A percentile compares a stretch with the other conserved stretches of the same genome.
phyloP scores from a whole-genome alignment of 2,329 filamentous ascomycete species.

The Curvularia sp. region DNA sequence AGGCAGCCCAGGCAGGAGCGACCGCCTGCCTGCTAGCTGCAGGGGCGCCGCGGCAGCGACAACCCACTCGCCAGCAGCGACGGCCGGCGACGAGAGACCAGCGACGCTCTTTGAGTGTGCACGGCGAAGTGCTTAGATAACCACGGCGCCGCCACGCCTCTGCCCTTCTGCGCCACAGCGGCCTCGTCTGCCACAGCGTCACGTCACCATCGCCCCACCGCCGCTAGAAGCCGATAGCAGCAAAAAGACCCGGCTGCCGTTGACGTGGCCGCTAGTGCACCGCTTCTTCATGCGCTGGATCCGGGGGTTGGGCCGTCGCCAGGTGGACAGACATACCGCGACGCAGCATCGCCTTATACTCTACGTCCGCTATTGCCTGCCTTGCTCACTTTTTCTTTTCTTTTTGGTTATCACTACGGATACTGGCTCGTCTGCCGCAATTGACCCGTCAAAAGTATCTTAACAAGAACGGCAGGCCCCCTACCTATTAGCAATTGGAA shows the following conservation, averaged over 20 bases:
- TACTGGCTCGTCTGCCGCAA: too few relatives aligned
- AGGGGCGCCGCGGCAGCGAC: neutral
- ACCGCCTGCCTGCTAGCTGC: slow-evolving; percentile 5
- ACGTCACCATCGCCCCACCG: slow-evolving; percentile 19
- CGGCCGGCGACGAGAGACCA: neutral
- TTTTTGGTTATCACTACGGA: too few relatives aligned
- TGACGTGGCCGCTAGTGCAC: slow-evolving; percentile 41
- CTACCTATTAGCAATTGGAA: too few relatives aligned
- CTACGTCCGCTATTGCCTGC: too few relatives aligned
- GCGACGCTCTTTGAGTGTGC: neutral
- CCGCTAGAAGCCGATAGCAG: slow-evolving; percentile 30
- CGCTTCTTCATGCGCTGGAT: slow-evolving; percentile 26
- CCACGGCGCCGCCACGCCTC: too few relatives aligned
- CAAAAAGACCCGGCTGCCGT: slow-evolving; percentile 31
- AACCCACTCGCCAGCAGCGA: neutral
- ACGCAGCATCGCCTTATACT: too few relatives aligned
- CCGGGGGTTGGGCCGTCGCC: slow-evolving; percentile 23
- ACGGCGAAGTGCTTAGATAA: neutral
- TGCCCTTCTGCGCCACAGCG: neutral
- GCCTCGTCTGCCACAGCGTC: slow-evolving; percentile 1
- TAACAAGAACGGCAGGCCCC: too few relatives aligned
- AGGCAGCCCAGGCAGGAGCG: slow-evolving; percentile 1
- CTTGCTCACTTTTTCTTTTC: too few relatives aligned
- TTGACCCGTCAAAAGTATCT: too few relatives aligned
- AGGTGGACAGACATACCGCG: too few relatives aligned